Percentiles rank a stretch among this genome's conserved stretches.
These are phyloP conservation scores for Spiraea crenata DNA, from an alignment of 331 rosid genomes.

Conservation along the genomic window DNA sequence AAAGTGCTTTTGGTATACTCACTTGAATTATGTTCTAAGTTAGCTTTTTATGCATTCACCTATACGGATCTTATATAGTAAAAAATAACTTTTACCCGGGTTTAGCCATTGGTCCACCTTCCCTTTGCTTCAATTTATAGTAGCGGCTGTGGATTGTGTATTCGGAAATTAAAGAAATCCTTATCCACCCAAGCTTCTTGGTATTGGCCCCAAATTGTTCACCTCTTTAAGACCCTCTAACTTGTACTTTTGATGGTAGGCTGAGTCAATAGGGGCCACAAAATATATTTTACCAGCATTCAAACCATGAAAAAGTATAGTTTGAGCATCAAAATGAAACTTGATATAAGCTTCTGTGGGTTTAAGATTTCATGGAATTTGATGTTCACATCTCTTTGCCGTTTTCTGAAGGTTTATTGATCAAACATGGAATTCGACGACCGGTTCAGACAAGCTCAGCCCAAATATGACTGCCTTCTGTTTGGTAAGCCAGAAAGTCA, in stretches of 20 bases:
- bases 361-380: constrained; percentile 28
- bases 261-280: constrained; percentile 41
- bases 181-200: constrained; percentile 29
- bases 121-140: constrained; percentile 15
- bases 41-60: constrained; percentile 21
- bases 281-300: background rate
- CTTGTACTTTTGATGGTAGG: constrained; percentile 35
- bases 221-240: constrained; percentile 21
- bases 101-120: constrained; percentile 32
- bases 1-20: constrained; percentile 27
- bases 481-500: constrained; percentile 53
- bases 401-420: constrained; percentile 28
- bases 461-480: constrained; percentile 82
- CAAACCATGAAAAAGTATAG: constrained; percentile 23
- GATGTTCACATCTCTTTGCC: constrained; percentile 24
- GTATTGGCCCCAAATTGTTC: constrained; percentile 29
- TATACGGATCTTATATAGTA: constrained; percentile 21
- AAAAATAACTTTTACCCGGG: constrained; percentile 19
- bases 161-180: constrained; percentile 42
- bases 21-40: constrained; percentile 40
- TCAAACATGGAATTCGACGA: constrained; percentile 69
- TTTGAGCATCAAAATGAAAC: constrained; percentile 24
- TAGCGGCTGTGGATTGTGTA: constrained; percentile 51
- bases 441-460: constrained; percentile 55
- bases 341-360: constrained; percentile 28